Base-by-base conservation (phyloP, 164 flowering plant genomes). In the Berberis thunbergii region DNA sequence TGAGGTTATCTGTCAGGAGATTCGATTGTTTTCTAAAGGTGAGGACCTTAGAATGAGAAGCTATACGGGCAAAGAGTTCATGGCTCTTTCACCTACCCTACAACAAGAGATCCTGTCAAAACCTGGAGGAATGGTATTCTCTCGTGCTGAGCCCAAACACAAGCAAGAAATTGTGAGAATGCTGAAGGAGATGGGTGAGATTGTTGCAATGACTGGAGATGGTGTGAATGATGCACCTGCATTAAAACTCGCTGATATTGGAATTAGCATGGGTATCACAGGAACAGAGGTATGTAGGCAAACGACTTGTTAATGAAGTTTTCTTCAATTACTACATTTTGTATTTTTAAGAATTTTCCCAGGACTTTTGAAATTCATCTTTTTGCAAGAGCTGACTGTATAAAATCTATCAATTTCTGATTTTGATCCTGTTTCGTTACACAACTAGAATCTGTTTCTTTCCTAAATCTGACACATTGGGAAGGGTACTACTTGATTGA, bases 201-300 rank as follows among this genome's bases (percentile, higher is more conserved):
- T 89, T 74, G 98, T 89, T 62, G 98, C 98, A 65, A 93, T 93
- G 98, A 89, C 98, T 13, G 98, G 98, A 44, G 98, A 93, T 69
- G 98, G 98, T 26, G 98, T 93, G 50, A 93, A 93, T 75, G 97
- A 89, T 79, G 97, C 98, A 48, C 98, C 97, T 63, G 98, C 98
- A 38, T 73, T 93, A 54, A 93, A 93, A 76, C 78, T 88, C 11
- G 97, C 96, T 61, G 91, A 86, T 67, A 92, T 92, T 67, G 98
- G 98, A 58, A 82, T 92, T 72, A 87, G 96, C 12, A 89, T 89
- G 98, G 98, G 98, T 54, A 86, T 92, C 48, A 68, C 96, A 39
- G 97, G 98, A 69, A 92, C 98, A 2, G 97, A 93, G 91, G 98
- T 87, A 77, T 70, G 38, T 7, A 6, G 40, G 41, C 45, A 11